Conservation (phyloP, 495 filamentous ascomycete species). For the Podospora appendiculata region DNA sequence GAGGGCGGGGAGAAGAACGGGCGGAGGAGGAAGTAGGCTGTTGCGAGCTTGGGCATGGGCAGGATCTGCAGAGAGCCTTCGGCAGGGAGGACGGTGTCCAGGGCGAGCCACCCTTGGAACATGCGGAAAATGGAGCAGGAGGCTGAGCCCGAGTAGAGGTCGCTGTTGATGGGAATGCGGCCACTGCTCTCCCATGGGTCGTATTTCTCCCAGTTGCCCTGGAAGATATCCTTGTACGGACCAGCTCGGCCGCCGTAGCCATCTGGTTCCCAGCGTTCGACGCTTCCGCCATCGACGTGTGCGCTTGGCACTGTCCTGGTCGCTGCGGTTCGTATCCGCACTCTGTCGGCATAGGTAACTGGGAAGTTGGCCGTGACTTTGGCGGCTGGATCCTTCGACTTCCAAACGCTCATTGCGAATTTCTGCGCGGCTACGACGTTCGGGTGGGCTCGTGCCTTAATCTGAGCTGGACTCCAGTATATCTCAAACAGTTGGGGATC, state of each 20-base stretch:
- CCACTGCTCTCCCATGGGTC: slow-evolving; percentile 74
- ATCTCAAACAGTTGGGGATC: slow-evolving; percentile 67
- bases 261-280: slow-evolving; percentile 83
- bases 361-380: slow-evolving; percentile 54
- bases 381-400: slow-evolving; percentile 55
- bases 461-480: slow-evolving; percentile 75
- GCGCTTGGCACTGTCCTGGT: slow-evolving; percentile 25
- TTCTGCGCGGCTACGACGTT: slow-evolving; percentile 63
- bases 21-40: slow-evolving; percentile 75
- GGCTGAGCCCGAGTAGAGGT: slow-evolving; percentile 76
- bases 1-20: slow-evolving; percentile 63
- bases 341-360: slow-evolving; percentile 68
- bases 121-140: slow-evolving; percentile 81
- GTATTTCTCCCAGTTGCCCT: slow-evolving; percentile 73
- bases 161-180: slow-evolving; percentile 58
- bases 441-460: slow-evolving; percentile 65
- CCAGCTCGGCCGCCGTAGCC: slow-evolving; percentile 63
- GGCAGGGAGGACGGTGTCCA: slow-evolving; percentile 56
- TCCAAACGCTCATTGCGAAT: slow-evolving; percentile 72
- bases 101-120: slow-evolving; percentile 77
- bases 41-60: slow-evolving; percentile 66
- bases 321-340: slow-evolving; percentile 50
- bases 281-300: slow-evolving; percentile 68
- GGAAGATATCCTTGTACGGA: slow-evolving; percentile 63
- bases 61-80: slow-evolving; percentile 63